These are phyloP conservation scores for Penicillium sp. DNA, from an alignment of 2,329 filamentous ascomycete genomes.

Conservation along the genomic window DNA sequence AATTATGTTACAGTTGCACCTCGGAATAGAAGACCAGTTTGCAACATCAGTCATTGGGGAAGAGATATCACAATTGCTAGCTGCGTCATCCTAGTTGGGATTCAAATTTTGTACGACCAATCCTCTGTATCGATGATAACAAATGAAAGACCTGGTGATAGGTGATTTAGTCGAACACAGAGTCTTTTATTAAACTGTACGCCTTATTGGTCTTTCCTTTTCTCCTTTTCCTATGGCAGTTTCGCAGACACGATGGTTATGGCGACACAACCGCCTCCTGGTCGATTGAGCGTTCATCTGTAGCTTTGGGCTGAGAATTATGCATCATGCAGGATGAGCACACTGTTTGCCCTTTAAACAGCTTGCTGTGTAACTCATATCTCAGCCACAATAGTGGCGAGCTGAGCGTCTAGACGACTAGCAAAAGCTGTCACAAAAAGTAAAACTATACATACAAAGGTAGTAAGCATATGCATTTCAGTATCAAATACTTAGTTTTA, in stretches of 20 bases:
- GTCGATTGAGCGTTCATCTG: not conserved
- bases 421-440: not conserved
- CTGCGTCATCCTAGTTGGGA: no score
- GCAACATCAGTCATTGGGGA: no score
- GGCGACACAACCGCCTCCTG: not conserved
- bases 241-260: not conserved
- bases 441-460: not conserved
- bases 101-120: no score
- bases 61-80: no score
- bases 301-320: not conserved
- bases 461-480: not conserved
- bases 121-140: no score
- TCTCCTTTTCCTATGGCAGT: not conserved
- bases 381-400: not conserved
- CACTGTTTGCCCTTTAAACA: not conserved
- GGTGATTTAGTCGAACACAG: no score
- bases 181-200: no score
- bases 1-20: no score
- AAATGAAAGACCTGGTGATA: no score
- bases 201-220: no score
- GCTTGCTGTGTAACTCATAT: not conserved
- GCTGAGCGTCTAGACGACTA: not conserved
- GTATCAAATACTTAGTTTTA: no score
- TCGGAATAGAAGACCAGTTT: no score
- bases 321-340: not conserved